Evolutionary conservation across 2,329 filamentous ascomycete species (phyloP).

Genomic region (Nigrospora osmanthi): DNA sequence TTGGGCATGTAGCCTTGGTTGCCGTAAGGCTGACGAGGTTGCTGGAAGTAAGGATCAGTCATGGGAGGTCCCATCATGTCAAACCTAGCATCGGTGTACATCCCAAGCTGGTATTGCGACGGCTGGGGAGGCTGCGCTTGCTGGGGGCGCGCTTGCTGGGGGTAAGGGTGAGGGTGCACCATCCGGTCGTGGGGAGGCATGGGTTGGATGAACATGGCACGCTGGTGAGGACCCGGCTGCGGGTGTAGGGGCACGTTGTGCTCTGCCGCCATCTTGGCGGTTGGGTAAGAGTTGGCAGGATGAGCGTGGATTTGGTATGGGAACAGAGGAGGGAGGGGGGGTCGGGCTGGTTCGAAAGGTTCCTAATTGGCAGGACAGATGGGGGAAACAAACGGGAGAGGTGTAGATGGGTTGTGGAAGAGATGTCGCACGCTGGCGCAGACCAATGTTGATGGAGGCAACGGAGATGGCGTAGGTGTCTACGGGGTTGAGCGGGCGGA

Average conservation of each 20-base stretch:
- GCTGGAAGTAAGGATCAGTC: slow-evolving; percentile 12
- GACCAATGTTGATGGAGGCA: too few relatives aligned
- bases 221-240: not conserved
- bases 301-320: too few relatives aligned
- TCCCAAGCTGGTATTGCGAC: not conserved
- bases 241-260: not conserved
- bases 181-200: not conserved
- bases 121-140: slow-evolving; percentile 1
- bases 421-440: too few relatives aligned
- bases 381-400: too few relatives aligned
- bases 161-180: not conserved
- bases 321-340: too few relatives aligned
- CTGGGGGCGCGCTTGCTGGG: not conserved
- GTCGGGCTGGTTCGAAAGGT: too few relatives aligned
- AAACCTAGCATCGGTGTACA: slow-evolving; percentile 4
- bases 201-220: not conserved
- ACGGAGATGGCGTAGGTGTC: too few relatives aligned
- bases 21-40: slow-evolving; percentile 32
- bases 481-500: not conserved
- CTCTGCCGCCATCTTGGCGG: too few relatives aligned
- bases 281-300: too few relatives aligned
- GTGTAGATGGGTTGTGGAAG: too few relatives aligned
- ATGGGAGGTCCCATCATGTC: slow-evolving; percentile 2
- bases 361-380: too few relatives aligned
- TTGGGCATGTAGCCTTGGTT: slow-evolving; percentile 56